Conservation (phyloP, 2,329 filamentous ascomycete genomes). For the Neopestalotiopsis clavispora region DNA sequence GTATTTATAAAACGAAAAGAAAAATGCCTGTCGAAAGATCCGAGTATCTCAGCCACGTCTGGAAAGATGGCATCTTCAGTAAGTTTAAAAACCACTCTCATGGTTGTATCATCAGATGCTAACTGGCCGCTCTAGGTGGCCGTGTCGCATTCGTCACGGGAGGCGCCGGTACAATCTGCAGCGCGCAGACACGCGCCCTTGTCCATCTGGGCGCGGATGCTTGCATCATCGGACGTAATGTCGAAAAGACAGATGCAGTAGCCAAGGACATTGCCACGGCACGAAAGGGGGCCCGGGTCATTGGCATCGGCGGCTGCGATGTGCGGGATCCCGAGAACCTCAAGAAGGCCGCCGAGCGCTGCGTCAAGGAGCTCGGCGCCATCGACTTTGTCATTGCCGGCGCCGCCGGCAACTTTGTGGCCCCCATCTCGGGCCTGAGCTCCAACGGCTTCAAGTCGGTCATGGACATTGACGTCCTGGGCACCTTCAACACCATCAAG, state of each 20-base stretch:
- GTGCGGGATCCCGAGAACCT: slow-evolving; percentile 76
- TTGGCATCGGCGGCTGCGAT: slow-evolving; percentile 82
- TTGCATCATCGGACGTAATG: slow-evolving; percentile 90
- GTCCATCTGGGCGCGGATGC: slow-evolving; percentile 92
- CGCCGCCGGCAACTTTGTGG: slow-evolving; percentile 94
- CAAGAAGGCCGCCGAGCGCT: slow-evolving; percentile 76
- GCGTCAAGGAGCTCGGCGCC: slow-evolving; percentile 79
- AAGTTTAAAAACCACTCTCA: slow-evolving; percentile 30
- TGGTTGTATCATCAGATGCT: not conserved
- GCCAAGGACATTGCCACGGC: slow-evolving; percentile 84
- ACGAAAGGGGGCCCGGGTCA: slow-evolving; percentile 78
- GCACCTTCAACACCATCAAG: slow-evolving; percentile 94
- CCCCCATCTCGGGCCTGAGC: slow-evolving; percentile 80
- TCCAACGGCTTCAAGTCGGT: slow-evolving; percentile 93
- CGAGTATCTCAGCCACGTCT: slow-evolving; percentile 80
- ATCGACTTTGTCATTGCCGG: slow-evolving; percentile 96
- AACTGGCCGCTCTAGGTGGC: slow-evolving; percentile 58
- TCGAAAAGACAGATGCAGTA: slow-evolving; percentile 81
- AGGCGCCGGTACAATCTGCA: slow-evolving; percentile 92
- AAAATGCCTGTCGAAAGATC: slow-evolving; percentile 73
- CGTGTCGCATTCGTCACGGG: slow-evolving; percentile 96
- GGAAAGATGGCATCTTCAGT: slow-evolving; percentile 90
- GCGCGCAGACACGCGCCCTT: slow-evolving; percentile 88
- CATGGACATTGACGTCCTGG: slow-evolving; percentile 94
- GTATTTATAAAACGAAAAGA: not conserved